phyloP scores from a whole-genome alignment of 2,329 filamentous ascomycete species.

The Phialocephala sp. region DNA sequence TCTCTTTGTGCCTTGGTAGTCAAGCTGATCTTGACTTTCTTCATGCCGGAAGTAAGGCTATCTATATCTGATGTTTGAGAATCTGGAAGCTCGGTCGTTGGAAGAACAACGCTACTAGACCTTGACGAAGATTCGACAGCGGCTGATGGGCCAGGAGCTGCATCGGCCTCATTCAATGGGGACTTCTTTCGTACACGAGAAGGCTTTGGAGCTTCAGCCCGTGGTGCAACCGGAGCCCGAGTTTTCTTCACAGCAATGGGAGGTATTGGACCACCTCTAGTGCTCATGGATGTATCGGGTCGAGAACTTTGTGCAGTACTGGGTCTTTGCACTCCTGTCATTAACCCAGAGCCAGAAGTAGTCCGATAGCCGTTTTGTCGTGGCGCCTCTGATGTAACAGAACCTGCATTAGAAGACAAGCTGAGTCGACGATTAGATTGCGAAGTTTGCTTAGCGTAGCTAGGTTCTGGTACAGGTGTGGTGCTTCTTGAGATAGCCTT shows the following conservation, averaged over 20 bases:
- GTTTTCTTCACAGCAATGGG: constrained; percentile 63
- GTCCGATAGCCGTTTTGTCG: constrained; percentile 30
- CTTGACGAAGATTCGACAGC: constrained; percentile 7
- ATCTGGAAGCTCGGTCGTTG: constrained; percentile 17
- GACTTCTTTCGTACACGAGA: constrained; percentile 38
- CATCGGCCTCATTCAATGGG: constrained; percentile 29
- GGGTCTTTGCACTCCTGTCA: constrained; percentile 38
- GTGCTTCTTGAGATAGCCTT: constrained; percentile 36
- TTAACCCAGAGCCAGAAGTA: constrained; percentile 41
- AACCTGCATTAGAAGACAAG: constrained; percentile 49
- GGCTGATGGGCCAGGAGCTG: neutral
- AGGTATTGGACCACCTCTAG: constrained; percentile 45
- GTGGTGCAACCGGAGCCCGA: constrained; percentile 53
- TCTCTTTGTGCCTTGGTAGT: constrained; percentile 61
- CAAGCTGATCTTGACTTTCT: constrained; percentile 67
- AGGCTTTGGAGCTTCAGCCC: constrained; percentile 46
- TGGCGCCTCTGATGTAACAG: constrained; percentile 35
- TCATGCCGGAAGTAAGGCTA: constrained; percentile 62
- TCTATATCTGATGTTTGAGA: constrained; percentile 51
- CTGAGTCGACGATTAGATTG: constrained; percentile 49
- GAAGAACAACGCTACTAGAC: constrained; percentile 19
- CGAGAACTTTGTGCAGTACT: constrained; percentile 50
- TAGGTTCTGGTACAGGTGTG: constrained; percentile 39
- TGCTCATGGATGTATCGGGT: constrained; percentile 51
- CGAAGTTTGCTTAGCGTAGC: constrained; percentile 35